phyloP scores from a whole-genome alignment of 2,329 filamentous ascomycete genomes.

The Setomelanomma holmii region DNA sequence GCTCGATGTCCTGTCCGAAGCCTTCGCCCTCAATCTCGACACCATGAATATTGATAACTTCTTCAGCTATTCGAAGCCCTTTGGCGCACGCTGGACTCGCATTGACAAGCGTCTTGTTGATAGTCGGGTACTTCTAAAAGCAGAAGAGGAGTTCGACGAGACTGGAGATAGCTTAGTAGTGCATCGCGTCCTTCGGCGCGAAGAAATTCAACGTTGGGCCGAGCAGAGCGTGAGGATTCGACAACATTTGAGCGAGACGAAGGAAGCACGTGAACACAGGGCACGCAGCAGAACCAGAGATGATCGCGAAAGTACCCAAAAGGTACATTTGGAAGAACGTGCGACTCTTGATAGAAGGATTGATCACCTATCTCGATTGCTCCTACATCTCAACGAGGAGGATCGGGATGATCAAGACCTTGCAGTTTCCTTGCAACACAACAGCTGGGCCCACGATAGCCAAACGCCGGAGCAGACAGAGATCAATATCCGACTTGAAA shows the following conservation, averaged over 20 bases:
- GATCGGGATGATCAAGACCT: slow-evolving; percentile 20
- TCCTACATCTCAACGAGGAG: background rate
- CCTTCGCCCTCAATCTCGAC: background rate
- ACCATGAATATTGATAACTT: background rate
- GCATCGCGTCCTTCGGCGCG: slow-evolving; percentile 17
- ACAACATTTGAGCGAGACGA: background rate
- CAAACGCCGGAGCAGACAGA: background rate
- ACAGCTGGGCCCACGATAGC: background rate
- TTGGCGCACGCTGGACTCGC: slow-evolving; percentile 18
- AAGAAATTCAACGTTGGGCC: slow-evolving; percentile 24
- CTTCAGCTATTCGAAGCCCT: slow-evolving; percentile 2
- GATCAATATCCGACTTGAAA: slow-evolving; percentile 13
- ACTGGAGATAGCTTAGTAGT: slow-evolving; percentile 19
- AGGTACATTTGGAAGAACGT: background rate
- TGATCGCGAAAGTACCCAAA: background rate
- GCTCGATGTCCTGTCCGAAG: background rate
- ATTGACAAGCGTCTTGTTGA: slow-evolving; percentile 28
- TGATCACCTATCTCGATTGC: background rate
- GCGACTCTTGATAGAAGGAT: background rate
- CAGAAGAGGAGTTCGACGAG: slow-evolving; percentile 25
- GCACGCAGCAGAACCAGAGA: background rate
- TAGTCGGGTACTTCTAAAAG: slow-evolving; percentile 19
- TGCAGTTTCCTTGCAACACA: slow-evolving; percentile 3
- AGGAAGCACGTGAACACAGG: background rate
- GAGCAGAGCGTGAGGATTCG: background rate